These are phyloP conservation scores for Gastrolobium villosum DNA, from an alignment of 306 rosid species.

Conservation along the genomic window DNA sequence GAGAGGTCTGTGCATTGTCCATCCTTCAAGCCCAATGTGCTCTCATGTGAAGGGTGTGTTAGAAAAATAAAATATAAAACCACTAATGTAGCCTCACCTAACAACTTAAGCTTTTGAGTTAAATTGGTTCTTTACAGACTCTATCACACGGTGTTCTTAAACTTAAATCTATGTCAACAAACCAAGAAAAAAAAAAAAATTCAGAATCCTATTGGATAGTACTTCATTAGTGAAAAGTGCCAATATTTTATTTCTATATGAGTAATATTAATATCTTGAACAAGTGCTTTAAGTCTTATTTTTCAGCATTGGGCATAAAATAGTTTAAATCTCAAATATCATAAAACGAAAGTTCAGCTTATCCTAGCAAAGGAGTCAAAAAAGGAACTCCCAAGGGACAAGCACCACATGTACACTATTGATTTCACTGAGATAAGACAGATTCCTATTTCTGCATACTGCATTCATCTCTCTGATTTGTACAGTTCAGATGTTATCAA, in stretches of 20 bases:
- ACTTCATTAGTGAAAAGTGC: constrained; percentile 7
- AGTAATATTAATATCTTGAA: constrained; percentile 9
- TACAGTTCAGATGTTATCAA: constrained; percentile 4
- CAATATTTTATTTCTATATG: constrained; percentile 6
- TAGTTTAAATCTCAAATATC: constrained; percentile 11
- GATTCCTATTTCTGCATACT: neutral
- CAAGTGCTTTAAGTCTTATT: neutral
- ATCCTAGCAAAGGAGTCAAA: constrained; percentile 20
- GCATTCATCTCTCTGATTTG: constrained; percentile 4
- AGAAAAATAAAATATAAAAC: no score
- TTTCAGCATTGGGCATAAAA: constrained; percentile 15
- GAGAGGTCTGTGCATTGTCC: no score
- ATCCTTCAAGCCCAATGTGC: no score
- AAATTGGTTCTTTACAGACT: no score
- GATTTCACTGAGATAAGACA: neutral
- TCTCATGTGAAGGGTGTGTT: no score
- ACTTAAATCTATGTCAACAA: constrained; percentile 1
- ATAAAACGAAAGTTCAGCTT: neutral
- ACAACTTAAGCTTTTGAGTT: no score
- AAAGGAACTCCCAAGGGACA: neutral
- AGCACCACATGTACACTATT: neutral
- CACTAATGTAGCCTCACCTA: no score
- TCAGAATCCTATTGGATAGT: neutral
- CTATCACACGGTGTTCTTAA: constrained; percentile 28
- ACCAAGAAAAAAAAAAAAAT: neutral